Evolutionary conservation across 805 yeast genomes (phyloP).

Genomic region (Pichia kluyveri): DNA sequence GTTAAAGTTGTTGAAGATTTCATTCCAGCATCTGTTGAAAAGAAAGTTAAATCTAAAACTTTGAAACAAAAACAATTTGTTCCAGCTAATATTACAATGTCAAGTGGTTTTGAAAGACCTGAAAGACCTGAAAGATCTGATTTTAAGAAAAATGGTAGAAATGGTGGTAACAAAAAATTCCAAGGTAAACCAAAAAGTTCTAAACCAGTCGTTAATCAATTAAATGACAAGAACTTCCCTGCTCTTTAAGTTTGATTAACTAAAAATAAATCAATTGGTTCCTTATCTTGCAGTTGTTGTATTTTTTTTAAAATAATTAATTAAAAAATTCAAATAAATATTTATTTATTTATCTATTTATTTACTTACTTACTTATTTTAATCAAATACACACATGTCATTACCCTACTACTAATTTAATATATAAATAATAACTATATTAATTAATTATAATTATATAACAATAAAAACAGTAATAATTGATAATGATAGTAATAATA

Average conservation of each 20-base stretch:
- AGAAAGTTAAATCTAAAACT: conserved; percentile 63
- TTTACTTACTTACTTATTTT: no score
- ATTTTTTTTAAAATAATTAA: no score
- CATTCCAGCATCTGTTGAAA: conserved; percentile 51
- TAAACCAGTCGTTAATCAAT: conserved; percentile 22
- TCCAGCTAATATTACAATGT: conserved; percentile 65
- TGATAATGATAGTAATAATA: no score
- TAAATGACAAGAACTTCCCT: conserved; percentile 59
- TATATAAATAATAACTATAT: no score
- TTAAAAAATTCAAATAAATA: no score
- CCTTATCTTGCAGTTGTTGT: no score
- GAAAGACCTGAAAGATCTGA: conserved; percentile 25
- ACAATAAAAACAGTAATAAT: no score
- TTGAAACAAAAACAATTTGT: conserved; percentile 74
- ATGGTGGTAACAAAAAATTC: conserved; percentile 3
- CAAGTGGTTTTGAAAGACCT: conserved; percentile 34
- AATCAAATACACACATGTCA: no score
- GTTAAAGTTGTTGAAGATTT: conserved; percentile 57
- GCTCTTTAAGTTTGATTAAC: conserved; percentile 34
- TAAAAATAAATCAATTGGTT: no score
- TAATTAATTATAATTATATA: no score
- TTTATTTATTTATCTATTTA: no score
- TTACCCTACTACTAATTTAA: no score
- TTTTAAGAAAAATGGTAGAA: conserved; percentile 16
- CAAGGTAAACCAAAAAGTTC: conserved; percentile 11